Percentiles rank a stretch among this genome's conserved stretches.
Conservation (phyloP, 768 basidiomycete genomes). For the Pulveroboletus sp. region DNA sequence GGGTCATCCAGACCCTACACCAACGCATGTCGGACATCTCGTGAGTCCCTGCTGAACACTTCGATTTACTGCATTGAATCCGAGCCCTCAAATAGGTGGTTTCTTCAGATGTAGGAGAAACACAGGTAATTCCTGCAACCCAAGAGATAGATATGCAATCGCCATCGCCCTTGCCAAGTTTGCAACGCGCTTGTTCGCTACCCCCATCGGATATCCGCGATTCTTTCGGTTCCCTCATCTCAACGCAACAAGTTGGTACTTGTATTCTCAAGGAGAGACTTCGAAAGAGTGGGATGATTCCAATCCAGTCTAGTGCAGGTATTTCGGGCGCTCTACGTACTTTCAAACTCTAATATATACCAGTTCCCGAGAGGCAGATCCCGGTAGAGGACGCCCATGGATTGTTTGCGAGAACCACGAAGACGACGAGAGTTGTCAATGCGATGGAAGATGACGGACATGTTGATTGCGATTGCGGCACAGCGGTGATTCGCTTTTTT, state of each 20-base stretch:
- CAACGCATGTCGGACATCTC: conserved; percentile 53
- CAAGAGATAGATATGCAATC: conserved; percentile 29
- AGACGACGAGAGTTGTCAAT: conserved; percentile 10
- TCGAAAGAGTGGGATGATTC: conserved; percentile 7
- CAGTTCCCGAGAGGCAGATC: conserved; percentile 35
- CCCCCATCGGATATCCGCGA: conserved; percentile 29
- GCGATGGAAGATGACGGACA: conserved; percentile 34
- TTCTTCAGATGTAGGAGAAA: conserved; percentile 42
- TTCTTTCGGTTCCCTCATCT: conserved; percentile 15
- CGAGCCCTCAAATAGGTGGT: conserved; percentile 14
- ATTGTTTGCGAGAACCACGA: not conserved
- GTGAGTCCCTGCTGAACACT: conserved; percentile 33
- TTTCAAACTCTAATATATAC: not conserved
- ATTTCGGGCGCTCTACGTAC: conserved; percentile 40
- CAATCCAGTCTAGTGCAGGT: conserved; percentile 36
- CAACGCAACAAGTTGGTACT: conserved; percentile 24
- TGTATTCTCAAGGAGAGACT: not conserved
- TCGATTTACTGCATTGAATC: not conserved
- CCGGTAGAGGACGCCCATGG: conserved; percentile 9
- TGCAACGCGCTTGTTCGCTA: conserved; percentile 13
- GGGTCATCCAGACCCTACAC: conserved; percentile 50
- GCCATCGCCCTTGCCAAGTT: conserved; percentile 18
- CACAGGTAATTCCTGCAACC: conserved; percentile 43
- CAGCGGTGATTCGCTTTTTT: conserved; percentile 38
- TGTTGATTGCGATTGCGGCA: conserved; percentile 69